Evolutionary conservation across 1,139 yeast genomes (phyloP), one percentile per base, ranked within the genome.

Genomic region (Yamadazyma blattariae): DNA sequence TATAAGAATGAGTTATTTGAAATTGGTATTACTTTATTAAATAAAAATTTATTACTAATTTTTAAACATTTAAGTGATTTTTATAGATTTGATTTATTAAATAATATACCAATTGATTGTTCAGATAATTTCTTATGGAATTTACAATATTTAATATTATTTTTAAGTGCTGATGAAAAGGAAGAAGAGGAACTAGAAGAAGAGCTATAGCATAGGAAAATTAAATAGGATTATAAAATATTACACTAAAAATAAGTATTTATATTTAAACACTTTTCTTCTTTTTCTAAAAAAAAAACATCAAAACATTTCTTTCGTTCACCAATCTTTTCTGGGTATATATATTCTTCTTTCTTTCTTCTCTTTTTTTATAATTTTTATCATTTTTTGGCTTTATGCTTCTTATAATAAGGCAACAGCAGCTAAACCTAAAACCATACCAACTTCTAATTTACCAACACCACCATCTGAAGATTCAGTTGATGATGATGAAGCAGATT

Each of bases 61-160:
- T 48, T 62, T 5, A 47, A 55, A 25, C 50, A 50, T 18, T 50
- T 61, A 3, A 54, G 53, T 12, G 52, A 48, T 32, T 36, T 31
- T 35, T 41, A 29, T 38, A 42, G 20, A 26, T 32, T 27, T 35
- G 38, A 33, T 35, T 42, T 38, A 34, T 45, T 36, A 16, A 46
- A 50, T 37, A 54, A 51, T 29, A 52, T 67, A 9, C 74, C 75
- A 1, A 44, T 55, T 3, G 74, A 70, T 34, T 63, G 71, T 42
- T 44, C 57, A 14, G 75, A 68, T 45, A 67, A 68, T 40, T 57
- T 68, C 32, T 48, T 68, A 39, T 70, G 76, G 76, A 65, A 59
- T 35, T 44, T 70, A 24, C 63, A 68, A 37, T 69, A 63, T 39
- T 41, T 69, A 23, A 40, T 63, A 15, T 48, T 70, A 27, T 65